Evolutionary conservation across 345 rosid genomes (phyloP), one percentile per base, ranked within the genome.

Genomic region (Streptanthus diversifolius): DNA sequence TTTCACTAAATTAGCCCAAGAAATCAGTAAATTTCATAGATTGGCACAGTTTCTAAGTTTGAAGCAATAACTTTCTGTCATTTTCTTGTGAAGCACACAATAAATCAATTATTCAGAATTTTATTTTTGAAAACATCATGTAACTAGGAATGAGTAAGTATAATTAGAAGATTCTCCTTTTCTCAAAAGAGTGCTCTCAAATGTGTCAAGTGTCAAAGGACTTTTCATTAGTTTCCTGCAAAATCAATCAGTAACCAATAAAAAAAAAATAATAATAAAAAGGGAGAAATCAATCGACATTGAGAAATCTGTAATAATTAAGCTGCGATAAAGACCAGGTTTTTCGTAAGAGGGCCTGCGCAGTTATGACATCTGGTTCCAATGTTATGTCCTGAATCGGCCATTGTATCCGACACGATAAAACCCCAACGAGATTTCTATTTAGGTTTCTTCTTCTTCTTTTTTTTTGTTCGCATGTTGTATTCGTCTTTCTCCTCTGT

Each of bases 271-370:
- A n/a, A n/a, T n/a, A n/a, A n/a, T n/a, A n/a, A 22, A 22, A 22
- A 22, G 24, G 24, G 24, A 25, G 51, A 62, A n/a, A 11, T 62
- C 24, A 62, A 43, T 43, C 67, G 15, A 5, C 51, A 43, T 27
- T 14, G 10, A 0, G 51, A 27, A 24, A 62, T 21, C 13, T 11
- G 48, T 60, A 18, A 37, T 37, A 19, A 22, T 22, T 22, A 22
- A 59, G 8, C 8, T 44, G 12, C 5, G 21, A 63, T 25, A 63
- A 41, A 21, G 68, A 88, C 96, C 95, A 83, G 80, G 65, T 85
- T 82, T 79, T 81, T 90, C 5, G 89, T 77, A 33, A 90, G 95
- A 78, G 98, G 95, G 21, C 93, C 93, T 8, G 97, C 98, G 55
- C 98, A 92, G 72, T 92, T 95, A 81, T 88, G 88, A 57, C 95